A percentile compares a stretch with the other conserved stretches of the same genome.
Evolutionary conservation across 768 basidiomycete genomes (phyloP).

Genomic region (Hygrophorus russula): DNA sequence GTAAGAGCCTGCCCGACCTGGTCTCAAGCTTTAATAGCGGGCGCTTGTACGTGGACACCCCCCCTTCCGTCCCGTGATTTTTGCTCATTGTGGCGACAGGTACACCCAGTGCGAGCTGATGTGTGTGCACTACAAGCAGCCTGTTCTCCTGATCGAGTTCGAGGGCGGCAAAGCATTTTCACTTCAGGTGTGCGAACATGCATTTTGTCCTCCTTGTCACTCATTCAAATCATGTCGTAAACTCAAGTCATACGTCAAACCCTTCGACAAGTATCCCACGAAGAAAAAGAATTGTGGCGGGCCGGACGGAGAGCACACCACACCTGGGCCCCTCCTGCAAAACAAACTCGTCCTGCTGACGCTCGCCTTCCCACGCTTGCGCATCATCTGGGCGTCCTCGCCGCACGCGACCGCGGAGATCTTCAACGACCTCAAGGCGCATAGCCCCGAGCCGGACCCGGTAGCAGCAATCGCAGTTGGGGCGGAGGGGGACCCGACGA

Average conservation of each 20-base stretch:
- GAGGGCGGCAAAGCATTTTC: conserved; percentile 96
- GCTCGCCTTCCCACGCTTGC: conserved; percentile 81
- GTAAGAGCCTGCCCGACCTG: conserved; percentile 90
- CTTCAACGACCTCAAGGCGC: conserved; percentile 82
- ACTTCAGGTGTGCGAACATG: conserved; percentile 47
- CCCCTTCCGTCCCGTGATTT: not conserved
- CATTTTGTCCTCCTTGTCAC: not conserved
- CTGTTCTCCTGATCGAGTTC: conserved; percentile 90
- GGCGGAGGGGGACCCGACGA: conserved; percentile 61
- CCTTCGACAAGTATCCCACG: conserved; percentile 41
- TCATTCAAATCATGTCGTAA: conserved; percentile 24
- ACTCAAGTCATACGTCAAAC: conserved; percentile 56
- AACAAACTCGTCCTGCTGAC: conserved; percentile 88
- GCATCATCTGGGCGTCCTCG: conserved; percentile 96
- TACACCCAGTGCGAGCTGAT: conserved; percentile 97
- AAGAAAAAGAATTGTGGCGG: conserved; percentile 31
- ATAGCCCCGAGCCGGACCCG: conserved; percentile 73
- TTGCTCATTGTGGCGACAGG: conserved; percentile 36
- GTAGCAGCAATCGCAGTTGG: conserved; percentile 69
- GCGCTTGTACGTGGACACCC: conserved; percentile 55
- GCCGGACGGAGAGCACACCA: conserved; percentile 17
- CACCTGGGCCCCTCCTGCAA: conserved; percentile 53
- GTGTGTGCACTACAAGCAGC: conserved; percentile 92
- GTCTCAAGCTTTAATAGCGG: conserved; percentile 92
- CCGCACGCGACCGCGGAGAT: conserved; percentile 88